Base-by-base conservation (phyloP, 2,329 filamentous ascomycete genomes). In the Erysiphe neolycopersici region DNA sequence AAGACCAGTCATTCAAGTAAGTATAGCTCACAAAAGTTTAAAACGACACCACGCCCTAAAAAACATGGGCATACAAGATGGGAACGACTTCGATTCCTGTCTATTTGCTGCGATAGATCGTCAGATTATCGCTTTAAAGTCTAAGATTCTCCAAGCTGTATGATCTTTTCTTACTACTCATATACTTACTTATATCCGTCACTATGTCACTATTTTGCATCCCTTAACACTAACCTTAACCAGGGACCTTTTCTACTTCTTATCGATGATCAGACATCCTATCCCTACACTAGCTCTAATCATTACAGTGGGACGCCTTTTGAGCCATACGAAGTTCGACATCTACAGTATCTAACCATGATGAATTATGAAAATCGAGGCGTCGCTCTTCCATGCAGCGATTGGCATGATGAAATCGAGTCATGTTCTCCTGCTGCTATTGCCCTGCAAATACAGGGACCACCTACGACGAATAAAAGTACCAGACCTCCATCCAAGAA, bases 271-370 rank as follows among this genome's bases (percentile, higher is more conserved):
- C 45, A 46, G 29, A 43, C 50, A 13, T 50, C 51, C 3, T 51
- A 49, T 41, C 46, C 40, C 18, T 47, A 47, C n/a, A 43, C 46
- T 29, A 49, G 48, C 30, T 45, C 49, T n/a, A 48, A 54, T 48
- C 54, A 56, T 42, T 51, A 54, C 41, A 42, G 47, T 26, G 48
- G 49, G 26, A 53, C 50, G 4, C 53, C 53, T 16, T 57, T 57
- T 43, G 52, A 53, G 9, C 43, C 47, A 17, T 48, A 49, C 38
- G 56, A 58, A 42, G 51, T 55, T 26, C 50, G 48, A 42, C 43
- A 51, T 32, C 44, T 56, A 18, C 54, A 58, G 38, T 56, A 58
- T 39, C 52, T 57, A 50, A 58, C 55, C 1, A 45, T 57, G 38
- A 44, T 56, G 4, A 14, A 16, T 22, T 13, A 29, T 30, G 49